Conservation (phyloP, 2,329 filamentous ascomycete genomes). For the Fusarium denticulatum region DNA sequence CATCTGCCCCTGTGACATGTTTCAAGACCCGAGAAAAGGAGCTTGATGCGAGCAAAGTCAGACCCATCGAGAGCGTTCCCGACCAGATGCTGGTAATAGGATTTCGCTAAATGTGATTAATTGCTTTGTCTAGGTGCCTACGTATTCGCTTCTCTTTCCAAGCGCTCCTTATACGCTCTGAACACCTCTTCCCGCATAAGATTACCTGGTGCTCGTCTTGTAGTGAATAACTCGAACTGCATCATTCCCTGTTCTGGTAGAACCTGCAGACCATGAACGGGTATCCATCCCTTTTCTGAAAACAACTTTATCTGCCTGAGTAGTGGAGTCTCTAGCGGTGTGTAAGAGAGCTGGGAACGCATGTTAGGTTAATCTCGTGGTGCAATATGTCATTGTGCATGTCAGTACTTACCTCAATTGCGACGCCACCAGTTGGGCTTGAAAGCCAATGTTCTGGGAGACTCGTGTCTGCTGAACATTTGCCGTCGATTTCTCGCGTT, state of each 20-base stretch:
- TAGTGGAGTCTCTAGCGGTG: neutral
- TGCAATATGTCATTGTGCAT: accelerated
- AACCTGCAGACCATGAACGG: constrained; percentile 8
- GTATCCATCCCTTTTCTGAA: constrained; percentile 1
- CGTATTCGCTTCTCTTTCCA: too few relatives aligned
- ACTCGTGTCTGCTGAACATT: constrained; percentile 2
- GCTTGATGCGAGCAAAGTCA: too few relatives aligned
- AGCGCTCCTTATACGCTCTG: neutral
- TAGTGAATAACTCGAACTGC: constrained; percentile 16
- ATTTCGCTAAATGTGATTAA: too few relatives aligned
- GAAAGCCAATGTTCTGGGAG: neutral
- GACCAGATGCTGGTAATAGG: too few relatives aligned
- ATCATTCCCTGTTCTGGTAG: constrained; percentile 18
- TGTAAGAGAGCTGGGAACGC: neutral
- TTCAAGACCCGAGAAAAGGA: too few relatives aligned
- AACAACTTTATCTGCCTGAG: neutral
- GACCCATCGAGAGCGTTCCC: too few relatives aligned
- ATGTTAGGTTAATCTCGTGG: accelerated
- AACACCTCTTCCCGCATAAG: neutral
- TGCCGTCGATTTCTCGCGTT: neutral
- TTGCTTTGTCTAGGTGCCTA: neutral
- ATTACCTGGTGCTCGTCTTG: neutral
- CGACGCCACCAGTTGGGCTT: constrained; percentile 3
- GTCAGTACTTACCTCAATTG: neutral
- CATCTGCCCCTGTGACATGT: too few relatives aligned